Base-by-base conservation (phyloP, 306 rosid species). In the Alnus rubra region DNA sequence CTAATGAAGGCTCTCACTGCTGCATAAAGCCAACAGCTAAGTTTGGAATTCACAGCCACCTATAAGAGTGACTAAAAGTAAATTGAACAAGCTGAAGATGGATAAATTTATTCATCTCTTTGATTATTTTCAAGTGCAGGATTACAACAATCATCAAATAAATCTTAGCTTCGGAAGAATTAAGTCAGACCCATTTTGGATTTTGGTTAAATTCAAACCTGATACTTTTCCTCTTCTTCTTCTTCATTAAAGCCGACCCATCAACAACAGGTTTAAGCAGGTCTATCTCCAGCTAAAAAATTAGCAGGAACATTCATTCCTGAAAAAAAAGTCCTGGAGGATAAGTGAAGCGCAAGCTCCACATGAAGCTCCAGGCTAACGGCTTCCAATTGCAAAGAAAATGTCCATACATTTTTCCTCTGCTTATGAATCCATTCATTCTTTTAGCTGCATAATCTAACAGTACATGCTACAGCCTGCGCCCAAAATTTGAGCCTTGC, bases 401-500 rank as follows among this genome's bases (percentile, higher is more conserved):
- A 44, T 59, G 56, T 58, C 54, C 47, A 50, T 19, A 23, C 50
- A 55, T 73, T 64, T n/a, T 52, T 64, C 33, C n/a, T 44, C 78
- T 74, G n/a, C n/a, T 11, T 67, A 28, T 33, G 76, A 67, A 53
- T n/a, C 50, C 28, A 78, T 58, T 50, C 16, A 42, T 35, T 35
- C 37, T 54, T 59, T 69, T 80, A 88, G 88, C 74, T 94, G 94
- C 98, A 94, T 19, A 94, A 86, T 77, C 62, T 92, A 1, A 94
- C 93, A 2, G 97, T 94, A 65, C 98, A 94, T 0, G 97, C 98
- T 58, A 94, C 98, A 44, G 96, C 92, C 75, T 94, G 97, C 0
- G 98, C 98, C 98, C 97, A 94, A 73, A 73, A 94, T 72, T 92
- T 94, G 79, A 94, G 96, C 86, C 98, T 89, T 2, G 96, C 98